Evolutionary conservation across 805 yeast species (phyloP), one percentile per base, ranked within the genome.

Genomic region (Yarrowia sp.): DNA sequence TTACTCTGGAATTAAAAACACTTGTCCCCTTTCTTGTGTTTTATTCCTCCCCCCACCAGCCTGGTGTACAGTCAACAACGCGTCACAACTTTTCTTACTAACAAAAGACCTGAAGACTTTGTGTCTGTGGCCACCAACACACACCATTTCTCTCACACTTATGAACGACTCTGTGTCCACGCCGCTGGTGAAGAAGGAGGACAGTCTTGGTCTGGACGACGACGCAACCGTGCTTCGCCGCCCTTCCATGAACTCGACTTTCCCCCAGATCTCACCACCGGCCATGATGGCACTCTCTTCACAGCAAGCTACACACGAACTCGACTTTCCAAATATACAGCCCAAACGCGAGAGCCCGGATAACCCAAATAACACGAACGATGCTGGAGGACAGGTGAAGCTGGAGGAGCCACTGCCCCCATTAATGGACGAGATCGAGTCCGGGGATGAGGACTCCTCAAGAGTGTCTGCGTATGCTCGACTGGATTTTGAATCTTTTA

Each of bases 401-500:
- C 26, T 21, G 41, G 63, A 58, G 40, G 63, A 58, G 16, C 26
- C 46, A 14, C 51, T 58, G n/a, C 63, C 63, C 6, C 63, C 63
- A 14, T 22, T 58, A 11, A 43, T 58, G 63, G 63, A 58, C 38
- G 51, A 43, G 38, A 24, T 41, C 16, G 51, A 58, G 28, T 30
- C 38, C 7, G 63, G 51, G 2, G 63, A 58, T 35, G 70, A 68
- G 44, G 72, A 68, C 14, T 69, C 71, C 35, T 70, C 75, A 46
- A 71, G 77, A 33, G 79, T 78, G 7, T 76, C 78, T 11, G 82
- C 82, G 26, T 79, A 80, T 54, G 82, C 82, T 19, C 70, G 81
- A 70, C 78, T 95, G 41, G 98, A 95, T 74, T 95, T 95, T 74
- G 97, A 90, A 66, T 85, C 90, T 68, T 93, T 89, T 74, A 92